Conservation (phyloP, 441 rosid species). For the Macaranga tanarius region DNA sequence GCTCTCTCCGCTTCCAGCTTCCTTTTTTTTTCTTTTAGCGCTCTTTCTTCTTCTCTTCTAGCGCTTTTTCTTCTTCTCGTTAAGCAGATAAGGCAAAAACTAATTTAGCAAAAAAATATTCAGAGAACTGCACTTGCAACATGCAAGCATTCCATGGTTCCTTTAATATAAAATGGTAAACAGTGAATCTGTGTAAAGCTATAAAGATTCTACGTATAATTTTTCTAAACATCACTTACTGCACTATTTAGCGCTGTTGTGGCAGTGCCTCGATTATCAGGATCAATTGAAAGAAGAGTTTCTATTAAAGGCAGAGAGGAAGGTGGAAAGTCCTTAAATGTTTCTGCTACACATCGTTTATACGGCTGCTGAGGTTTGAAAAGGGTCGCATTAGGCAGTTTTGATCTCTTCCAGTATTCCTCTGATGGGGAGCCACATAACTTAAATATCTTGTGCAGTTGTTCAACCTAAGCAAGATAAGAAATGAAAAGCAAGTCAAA, state of each 20-base stretch:
- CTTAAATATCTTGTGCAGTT: constrained; percentile 87
- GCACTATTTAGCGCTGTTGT: constrained; percentile 65
- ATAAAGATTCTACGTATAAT: neutral
- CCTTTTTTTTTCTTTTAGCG: too few relatives aligned
- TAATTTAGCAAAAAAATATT: neutral
- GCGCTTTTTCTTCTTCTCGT: too few relatives aligned
- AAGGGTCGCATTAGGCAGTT: constrained; percentile 74
- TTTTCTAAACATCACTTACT: constrained; percentile 42
- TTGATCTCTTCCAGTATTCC: constrained; percentile 82
- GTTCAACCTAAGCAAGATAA: constrained; percentile 66
- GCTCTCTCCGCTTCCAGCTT: too few relatives aligned
- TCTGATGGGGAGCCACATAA: constrained; percentile 91
- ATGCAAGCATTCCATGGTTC: constrained; percentile 9
- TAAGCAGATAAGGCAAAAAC: neutral
- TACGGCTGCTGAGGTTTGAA: constrained; percentile 81
- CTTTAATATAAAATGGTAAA: neutral
- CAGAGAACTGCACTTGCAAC: neutral
- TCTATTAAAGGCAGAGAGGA: constrained; percentile 65
- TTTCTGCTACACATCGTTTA: constrained; percentile 64
- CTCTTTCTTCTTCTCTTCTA: too few relatives aligned
- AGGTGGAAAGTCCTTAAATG: constrained; percentile 66
- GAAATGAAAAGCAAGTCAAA: constrained; percentile 19
- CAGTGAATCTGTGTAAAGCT: too few relatives aligned
- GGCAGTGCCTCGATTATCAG: constrained; percentile 76
- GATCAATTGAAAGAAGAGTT: constrained; percentile 78